phyloP scores from a whole-genome alignment of 768 basidiomycete genomes.

The Leccinum variicolor region DNA sequence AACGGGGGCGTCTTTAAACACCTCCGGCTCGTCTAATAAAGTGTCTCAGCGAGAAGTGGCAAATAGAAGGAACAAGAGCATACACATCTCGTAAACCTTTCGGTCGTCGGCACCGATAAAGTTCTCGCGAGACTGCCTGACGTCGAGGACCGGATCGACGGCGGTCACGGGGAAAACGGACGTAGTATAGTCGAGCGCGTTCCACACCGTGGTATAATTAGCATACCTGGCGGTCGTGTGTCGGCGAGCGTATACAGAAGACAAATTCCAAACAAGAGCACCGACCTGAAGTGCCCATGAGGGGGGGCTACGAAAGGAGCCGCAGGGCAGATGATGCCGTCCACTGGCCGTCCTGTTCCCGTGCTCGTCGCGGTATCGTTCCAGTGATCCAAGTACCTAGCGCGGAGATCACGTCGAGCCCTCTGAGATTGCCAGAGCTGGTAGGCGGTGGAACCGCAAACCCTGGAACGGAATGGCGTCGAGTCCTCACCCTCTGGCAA shows the following conservation, averaged over 20 bases:
- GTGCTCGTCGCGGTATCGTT: conserved; percentile 48
- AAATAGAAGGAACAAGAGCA: conserved; percentile 12
- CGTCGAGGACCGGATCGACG: conserved; percentile 55
- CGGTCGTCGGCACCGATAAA: conserved; percentile 51
- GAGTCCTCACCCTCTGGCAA: conserved; percentile 26
- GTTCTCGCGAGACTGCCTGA: conserved; percentile 38
- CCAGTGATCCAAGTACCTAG: conserved; percentile 63
- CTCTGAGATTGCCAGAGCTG: conserved; percentile 71
- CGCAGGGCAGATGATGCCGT: conserved; percentile 67
- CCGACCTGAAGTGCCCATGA: conserved; percentile 57
- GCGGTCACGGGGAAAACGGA: conserved; percentile 61
- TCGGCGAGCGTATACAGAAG: background rate
- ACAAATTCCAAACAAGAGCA: background rate
- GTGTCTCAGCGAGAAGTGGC: background rate
- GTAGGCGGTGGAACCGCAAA: conserved; percentile 44
- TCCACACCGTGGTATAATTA: conserved; percentile 63
- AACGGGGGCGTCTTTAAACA: conserved; percentile 57
- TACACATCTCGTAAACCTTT: conserved; percentile 51
- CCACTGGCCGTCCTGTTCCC: conserved; percentile 69
- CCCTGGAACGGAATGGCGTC: conserved; percentile 21
- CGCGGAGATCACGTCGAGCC: conserved; percentile 40
- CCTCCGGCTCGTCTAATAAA: conserved; percentile 51
- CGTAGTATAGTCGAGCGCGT: conserved; percentile 62
- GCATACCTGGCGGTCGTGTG: conserved; percentile 34
- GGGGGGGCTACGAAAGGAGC: conserved; percentile 60